Percentiles rank a stretch among this genome's conserved stretches.
Conservation (phyloP, 176 grass and related monocot species). For the Oryza punctata region DNA sequence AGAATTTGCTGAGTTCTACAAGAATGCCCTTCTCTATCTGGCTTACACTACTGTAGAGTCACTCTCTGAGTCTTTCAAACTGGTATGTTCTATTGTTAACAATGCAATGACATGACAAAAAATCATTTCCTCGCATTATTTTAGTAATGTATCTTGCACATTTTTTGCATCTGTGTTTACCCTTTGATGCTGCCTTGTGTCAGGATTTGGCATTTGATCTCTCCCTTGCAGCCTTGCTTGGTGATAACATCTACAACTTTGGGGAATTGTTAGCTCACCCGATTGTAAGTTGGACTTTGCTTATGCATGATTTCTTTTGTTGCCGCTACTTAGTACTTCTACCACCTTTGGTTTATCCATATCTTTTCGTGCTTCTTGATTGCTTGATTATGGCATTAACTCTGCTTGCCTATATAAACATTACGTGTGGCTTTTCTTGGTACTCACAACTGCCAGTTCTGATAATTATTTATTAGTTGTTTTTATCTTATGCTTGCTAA, state of each 20-base stretch:
- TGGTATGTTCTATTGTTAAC: neutral
- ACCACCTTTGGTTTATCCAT: neutral
- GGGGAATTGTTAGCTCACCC: neutral
- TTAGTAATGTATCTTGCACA: neutral
- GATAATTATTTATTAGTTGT: neutral
- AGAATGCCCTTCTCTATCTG: neutral
- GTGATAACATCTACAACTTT: neutral
- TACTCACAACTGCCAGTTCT: neutral
- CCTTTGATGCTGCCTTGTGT: neutral
- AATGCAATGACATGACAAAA: no score
- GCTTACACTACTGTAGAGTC: neutral
- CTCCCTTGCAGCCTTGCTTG: neutral
- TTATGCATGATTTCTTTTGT: neutral
- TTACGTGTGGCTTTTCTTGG: neutral
- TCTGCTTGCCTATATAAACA: neutral
- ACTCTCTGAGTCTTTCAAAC: neutral
- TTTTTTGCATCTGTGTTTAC: neutral
- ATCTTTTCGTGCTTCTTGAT: neutral
- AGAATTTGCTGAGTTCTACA: neutral
- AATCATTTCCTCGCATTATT: neutral
- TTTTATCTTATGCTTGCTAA: neutral
- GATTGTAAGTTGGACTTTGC: slow-evolving; percentile 36
- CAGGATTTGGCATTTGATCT: slow-evolving; percentile 33
- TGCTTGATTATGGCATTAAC: neutral
- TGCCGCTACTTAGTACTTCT: neutral